These are phyloP conservation scores for Stephania yunnanensis DNA, from an alignment of 164 flowering plant species.

Conservation along the genomic window DNA sequence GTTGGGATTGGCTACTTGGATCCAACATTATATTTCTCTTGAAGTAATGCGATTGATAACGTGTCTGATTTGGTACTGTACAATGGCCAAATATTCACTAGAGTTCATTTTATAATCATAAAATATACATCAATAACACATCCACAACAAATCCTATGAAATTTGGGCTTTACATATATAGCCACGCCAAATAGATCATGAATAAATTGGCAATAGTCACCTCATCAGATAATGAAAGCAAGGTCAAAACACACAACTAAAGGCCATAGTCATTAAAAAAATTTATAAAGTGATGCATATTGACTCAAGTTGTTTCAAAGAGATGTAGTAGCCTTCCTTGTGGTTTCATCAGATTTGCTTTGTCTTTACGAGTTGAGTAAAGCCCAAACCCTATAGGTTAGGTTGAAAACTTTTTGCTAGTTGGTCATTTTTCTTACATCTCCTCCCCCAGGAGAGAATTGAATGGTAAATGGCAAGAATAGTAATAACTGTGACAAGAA, in stretches of 20 bases:
- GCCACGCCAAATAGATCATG: background rate
- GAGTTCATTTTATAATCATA: background rate
- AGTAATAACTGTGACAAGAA: background rate
- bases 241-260: background rate
- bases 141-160: background rate
- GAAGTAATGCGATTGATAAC: too few species aligned
- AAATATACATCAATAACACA: background rate
- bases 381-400: too few species aligned
- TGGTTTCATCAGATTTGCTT: too few species aligned
- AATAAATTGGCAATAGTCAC: background rate
- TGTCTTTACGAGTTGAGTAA: too few species aligned
- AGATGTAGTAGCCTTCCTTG: too few species aligned
- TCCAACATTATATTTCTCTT: too few species aligned
- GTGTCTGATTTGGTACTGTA: background rate
- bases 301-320: background rate
- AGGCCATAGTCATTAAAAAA: too few species aligned
- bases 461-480: background rate
- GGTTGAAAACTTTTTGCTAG: too few species aligned
- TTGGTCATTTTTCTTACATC: too few species aligned
- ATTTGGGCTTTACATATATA: background rate
- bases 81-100: background rate
- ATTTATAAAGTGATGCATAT: background rate
- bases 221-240: background rate
- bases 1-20: too few species aligned
- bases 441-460: background rate